Evolutionary conservation across 1,284 basidiomycete genomes (phyloP).

Genomic region (Apiotrichum sp.): DNA sequence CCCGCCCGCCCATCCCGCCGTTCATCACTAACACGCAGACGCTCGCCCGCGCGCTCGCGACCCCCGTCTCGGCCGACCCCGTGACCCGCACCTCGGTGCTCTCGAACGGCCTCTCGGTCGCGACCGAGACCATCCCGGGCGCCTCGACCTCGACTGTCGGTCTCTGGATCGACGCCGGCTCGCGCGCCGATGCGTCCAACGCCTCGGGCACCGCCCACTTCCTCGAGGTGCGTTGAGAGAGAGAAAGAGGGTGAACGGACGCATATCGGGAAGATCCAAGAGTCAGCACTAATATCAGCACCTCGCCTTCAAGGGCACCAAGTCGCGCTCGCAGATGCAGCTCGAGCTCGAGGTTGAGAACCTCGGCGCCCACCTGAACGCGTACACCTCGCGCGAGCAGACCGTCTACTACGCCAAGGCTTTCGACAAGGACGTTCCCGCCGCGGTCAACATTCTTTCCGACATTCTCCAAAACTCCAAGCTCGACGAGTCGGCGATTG

Average conservation of each 20-base stretch:
- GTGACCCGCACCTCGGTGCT: conserved; percentile 82
- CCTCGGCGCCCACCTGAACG: conserved; percentile 94
- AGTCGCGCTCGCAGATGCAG: conserved; percentile 78
- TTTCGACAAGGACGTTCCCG: conserved; percentile 91
- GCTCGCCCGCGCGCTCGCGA: conserved; percentile 40
- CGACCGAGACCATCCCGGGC: conserved; percentile 83
- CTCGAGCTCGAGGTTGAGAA: conserved; percentile 98
- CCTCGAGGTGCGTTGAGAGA: conserved; percentile 62
- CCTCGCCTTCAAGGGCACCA: conserved; percentile 70
- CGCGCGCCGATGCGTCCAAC: conserved; percentile 86
- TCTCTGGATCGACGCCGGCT: conserved; percentile 98
- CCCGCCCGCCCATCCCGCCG: too few species aligned
- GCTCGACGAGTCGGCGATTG: conserved; percentile 80
- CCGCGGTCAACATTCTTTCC: conserved; percentile 92
- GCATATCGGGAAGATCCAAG: too few species aligned
- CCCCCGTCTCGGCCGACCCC: conserved; percentile 56
- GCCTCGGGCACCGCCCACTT: conserved; percentile 98
- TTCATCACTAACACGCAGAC: conserved; percentile 14
- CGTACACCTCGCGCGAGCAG: conserved; percentile 98
- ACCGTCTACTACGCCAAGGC: conserved; percentile 99
- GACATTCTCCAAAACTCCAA: conserved; percentile 98
- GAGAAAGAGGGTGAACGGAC: not conserved
- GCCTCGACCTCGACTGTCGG: conserved; percentile 98
- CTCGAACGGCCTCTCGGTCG: conserved; percentile 85
- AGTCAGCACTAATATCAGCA: conserved; percentile 23